Evolutionary conservation across 352 stramenopile genomes (phyloP).

Genomic region (Phytophthora citrophthora): DNA sequence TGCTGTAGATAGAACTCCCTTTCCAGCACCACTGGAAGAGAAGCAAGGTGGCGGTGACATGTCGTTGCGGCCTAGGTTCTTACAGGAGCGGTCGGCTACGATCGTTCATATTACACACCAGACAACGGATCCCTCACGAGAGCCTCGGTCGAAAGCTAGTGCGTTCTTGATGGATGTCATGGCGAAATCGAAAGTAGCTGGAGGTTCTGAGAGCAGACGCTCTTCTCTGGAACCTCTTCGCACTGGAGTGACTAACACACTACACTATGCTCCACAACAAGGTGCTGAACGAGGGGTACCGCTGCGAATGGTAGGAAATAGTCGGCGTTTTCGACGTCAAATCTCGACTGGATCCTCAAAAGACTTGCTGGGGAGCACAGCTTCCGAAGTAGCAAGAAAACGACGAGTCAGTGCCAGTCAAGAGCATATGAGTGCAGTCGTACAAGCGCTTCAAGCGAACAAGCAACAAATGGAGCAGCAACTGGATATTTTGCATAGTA

Average conservation of each 20-base stretch:
- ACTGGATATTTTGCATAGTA: conserved; percentile 44
- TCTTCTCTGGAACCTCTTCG: conserved; percentile 29
- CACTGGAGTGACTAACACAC: conserved; percentile 21
- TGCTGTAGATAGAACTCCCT: neutral
- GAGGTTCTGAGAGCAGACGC: conserved; percentile 25
- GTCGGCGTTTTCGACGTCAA: conserved; percentile 18
- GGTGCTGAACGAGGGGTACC: conserved; percentile 35
- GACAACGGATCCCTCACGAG: conserved; percentile 5
- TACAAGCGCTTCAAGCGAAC: conserved; percentile 39
- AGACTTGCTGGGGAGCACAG: conserved; percentile 1
- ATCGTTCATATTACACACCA: conserved; percentile 37
- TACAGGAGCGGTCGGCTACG: conserved; percentile 63
- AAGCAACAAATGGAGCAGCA: conserved; percentile 50
- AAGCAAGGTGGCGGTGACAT: conserved; percentile 41
- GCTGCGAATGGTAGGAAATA: conserved; percentile 26
- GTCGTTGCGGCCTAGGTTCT: conserved; percentile 47
- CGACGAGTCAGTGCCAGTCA: conserved; percentile 22
- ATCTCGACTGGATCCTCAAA: conserved; percentile 1
- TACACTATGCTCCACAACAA: conserved; percentile 39
- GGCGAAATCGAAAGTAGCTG: conserved; percentile 38
- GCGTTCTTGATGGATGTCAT: conserved; percentile 61
- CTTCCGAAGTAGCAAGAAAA: conserved; percentile 4
- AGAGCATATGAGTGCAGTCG: conserved; percentile 29
- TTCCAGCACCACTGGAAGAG: conserved; percentile 2
- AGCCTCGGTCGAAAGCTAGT: conserved; percentile 62